phyloP scores from a whole-genome alignment of 371 early-diverging fungal genomes.

The Zopfochytrium polystomum region DNA sequence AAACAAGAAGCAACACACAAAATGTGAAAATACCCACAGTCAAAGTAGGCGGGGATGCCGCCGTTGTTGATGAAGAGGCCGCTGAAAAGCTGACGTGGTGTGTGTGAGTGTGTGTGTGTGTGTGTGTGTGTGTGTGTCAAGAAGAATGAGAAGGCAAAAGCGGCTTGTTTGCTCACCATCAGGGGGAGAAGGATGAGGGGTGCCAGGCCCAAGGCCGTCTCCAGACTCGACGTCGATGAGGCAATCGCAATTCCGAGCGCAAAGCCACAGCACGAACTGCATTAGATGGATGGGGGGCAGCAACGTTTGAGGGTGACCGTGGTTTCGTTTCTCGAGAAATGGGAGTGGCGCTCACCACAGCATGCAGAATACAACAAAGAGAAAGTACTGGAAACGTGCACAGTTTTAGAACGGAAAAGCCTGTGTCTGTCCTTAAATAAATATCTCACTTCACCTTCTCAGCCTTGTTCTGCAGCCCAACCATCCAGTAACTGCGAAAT shows the following conservation, averaged over 20 bases:
- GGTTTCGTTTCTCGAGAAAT: background rate
- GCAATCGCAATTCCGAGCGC: slow-evolving; percentile 23
- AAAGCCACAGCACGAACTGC: slow-evolving; percentile 27
- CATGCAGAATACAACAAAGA: slow-evolving; percentile 19
- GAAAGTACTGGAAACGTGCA: slow-evolving; percentile 12
- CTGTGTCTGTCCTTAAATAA: background rate
- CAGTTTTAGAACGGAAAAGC: too few relatives aligned
- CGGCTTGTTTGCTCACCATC: slow-evolving; percentile 13
- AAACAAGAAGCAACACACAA: background rate
- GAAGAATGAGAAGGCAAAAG: too few relatives aligned
- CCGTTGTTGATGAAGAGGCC: slow-evolving; percentile 63
- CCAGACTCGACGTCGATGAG: slow-evolving; percentile 18
- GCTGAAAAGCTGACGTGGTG: too few relatives aligned
- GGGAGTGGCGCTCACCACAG: slow-evolving; percentile 8
- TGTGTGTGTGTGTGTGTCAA: too few relatives aligned
- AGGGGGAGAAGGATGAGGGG: slow-evolving; percentile 24
- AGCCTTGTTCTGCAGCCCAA: slow-evolving; percentile 32
- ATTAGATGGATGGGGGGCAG: background rate
- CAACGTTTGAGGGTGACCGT: background rate
- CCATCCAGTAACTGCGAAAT: too few relatives aligned
- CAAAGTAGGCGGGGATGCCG: slow-evolving; percentile 49
- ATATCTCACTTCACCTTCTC: background rate
- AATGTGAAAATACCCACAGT: slow-evolving; percentile 12
- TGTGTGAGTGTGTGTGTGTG: too few relatives aligned
- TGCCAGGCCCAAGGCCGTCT: slow-evolving; percentile 19